Conservation (phyloP, 139 green algal species). For the Pseudopediastrum boryanum region DNA sequence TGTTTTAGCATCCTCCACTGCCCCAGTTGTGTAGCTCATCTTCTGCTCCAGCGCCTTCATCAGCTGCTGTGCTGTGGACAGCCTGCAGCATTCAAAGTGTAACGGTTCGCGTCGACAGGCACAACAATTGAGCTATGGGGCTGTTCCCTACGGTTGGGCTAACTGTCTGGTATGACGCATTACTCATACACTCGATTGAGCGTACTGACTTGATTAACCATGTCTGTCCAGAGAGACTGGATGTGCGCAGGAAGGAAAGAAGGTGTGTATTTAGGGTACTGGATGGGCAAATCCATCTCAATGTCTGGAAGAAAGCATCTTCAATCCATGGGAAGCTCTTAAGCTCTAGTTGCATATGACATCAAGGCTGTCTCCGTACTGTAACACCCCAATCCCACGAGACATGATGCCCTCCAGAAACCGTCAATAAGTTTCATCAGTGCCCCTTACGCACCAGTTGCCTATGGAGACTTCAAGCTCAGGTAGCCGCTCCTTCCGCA, state of each 20-base stretch:
- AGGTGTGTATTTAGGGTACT: no score
- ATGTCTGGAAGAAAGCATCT: no score
- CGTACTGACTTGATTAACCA: background rate
- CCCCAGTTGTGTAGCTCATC: background rate
- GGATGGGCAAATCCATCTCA: no score
- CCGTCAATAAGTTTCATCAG: background rate
- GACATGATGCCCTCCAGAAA: background rate
- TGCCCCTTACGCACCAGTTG: conserved; percentile 55
- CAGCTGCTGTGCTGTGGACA: conserved; percentile 38
- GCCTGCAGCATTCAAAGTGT: conserved; percentile 20
- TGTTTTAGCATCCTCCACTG: conserved; percentile 22
- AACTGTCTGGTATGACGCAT: background rate
- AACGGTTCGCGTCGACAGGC: background rate
- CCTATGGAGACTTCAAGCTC: conserved; percentile 51
- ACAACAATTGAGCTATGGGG: background rate
- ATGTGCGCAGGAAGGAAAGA: conserved; percentile 3
- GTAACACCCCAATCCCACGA: background rate
- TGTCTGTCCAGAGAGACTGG: background rate
- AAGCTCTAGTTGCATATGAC: background rate
- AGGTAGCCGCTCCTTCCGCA: conserved; percentile 55
- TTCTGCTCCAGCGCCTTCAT: conserved; percentile 19
- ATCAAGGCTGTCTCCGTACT: background rate
- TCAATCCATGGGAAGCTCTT: no score
- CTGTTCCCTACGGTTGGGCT: background rate
- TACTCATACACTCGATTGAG: no score